Evolutionary conservation across 768 basidiomycete genomes (phyloP), one percentile per base, ranked within the genome.

Genomic region (Baorangia bicolor): DNA sequence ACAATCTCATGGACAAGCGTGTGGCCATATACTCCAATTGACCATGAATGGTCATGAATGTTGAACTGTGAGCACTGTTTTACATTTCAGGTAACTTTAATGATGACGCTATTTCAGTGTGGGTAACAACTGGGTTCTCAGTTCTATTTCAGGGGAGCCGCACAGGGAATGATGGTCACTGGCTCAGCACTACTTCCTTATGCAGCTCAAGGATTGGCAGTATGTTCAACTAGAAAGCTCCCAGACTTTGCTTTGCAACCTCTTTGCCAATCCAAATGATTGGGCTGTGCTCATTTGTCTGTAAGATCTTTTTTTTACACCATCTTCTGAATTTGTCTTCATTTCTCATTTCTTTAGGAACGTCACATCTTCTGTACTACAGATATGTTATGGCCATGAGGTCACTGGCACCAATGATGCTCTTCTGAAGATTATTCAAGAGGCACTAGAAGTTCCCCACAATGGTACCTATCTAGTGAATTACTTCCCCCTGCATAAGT

Each of bases 161-260:
- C 60, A 61, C 39, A 51, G 21, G 37, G 39, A 55, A 34, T 57
- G 46, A 18, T 57, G 57, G 8, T 31, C 60, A 28, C 5, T 61
- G 18, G 53, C 53, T 9, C 57, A 40, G 20, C 60, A 57, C 11
- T 58, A 61, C 47, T 55, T 58, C n/a, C 20, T 55, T 14, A 16
- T 45, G 4, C 57, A 55, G 43, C 33, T 55, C 45, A 58, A 55
- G 31, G 57, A 61, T n/a, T 62, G 58, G 61, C 55, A 62, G 25
- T 14, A 13, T 20, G 52, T 54, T 18, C 51, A 60, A 37, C 28
- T 60, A 4, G 55, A 62, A 7, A 57, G 46, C 35, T 16, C 55
- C 5, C 44, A 43, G 27, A 51, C 44, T 2, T 33, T 60, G 27
- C 6, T 60, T 34, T 40, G 42, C 37, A 51, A 38, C 2, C 27